Percentiles rank a stretch among this genome's conserved stretches.
These are phyloP conservation scores for Taphrina pruni DNA, from an alignment of 1,139 yeast species.

Conservation along the genomic window DNA sequence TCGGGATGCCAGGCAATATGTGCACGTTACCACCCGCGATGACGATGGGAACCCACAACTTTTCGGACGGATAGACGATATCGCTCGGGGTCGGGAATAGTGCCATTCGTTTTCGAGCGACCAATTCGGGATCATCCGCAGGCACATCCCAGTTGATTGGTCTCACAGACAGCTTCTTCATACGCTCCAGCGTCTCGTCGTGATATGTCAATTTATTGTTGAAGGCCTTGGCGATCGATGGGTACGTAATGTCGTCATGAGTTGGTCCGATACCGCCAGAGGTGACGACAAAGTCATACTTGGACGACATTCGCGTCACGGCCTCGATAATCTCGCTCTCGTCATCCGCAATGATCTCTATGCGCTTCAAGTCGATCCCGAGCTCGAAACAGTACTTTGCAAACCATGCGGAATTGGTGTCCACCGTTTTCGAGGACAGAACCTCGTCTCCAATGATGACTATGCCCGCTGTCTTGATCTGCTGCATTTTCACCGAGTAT, in stretches of 20 bases:
- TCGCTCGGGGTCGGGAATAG: conserved; percentile 55
- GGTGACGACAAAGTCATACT: conserved; percentile 74
- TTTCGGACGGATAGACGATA: conserved; percentile 62
- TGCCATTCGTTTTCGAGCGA: conserved; percentile 79
- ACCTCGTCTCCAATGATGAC: conserved; percentile 86
- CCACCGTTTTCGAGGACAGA: conserved; percentile 81
- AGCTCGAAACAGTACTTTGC: conserved; percentile 70
- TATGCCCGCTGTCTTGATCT: conserved; percentile 52
- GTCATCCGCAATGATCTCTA: conserved; percentile 80
- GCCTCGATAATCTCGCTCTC: conserved; percentile 66
- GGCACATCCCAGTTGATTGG: conserved; percentile 51
- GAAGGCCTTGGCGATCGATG: conserved; percentile 67
- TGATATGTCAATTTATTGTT: conserved; percentile 61
- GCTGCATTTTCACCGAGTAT: conserved; percentile 21
- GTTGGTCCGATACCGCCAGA: conserved; percentile 89
- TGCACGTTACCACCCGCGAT: conserved; percentile 66
- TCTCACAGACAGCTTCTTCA: conserved; percentile 60
- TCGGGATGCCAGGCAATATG: conserved; percentile 73
- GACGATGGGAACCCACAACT: conserved; percentile 84
- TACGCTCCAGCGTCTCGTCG: conserved; percentile 63
- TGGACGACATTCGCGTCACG: conserved; percentile 57
- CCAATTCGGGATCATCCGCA: conserved; percentile 57
- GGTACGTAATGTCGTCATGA: conserved; percentile 86
- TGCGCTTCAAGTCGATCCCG: conserved; percentile 69
- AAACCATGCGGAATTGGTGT: conserved; percentile 74